Conservation (phyloP, 495 filamentous ascomycete species). For the Parachaetomium inaequale region DNA sequence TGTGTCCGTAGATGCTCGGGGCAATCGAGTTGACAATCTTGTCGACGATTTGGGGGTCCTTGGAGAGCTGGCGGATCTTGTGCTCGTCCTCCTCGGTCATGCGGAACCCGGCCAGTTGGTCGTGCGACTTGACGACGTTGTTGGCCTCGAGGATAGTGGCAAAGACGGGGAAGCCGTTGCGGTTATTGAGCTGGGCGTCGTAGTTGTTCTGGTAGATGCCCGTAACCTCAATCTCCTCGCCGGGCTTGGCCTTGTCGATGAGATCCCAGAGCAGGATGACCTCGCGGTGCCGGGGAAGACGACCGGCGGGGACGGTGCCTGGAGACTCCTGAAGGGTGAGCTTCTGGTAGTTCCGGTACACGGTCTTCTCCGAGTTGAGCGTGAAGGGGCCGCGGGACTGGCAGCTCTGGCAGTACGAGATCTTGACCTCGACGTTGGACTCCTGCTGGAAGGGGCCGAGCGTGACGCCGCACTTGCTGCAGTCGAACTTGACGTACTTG, state of each 20-base stretch:
- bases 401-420: constrained; percentile 95
- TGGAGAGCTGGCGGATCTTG: constrained; percentile 77
- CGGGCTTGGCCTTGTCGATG: constrained; percentile 94
- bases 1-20: constrained; percentile 95
- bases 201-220: constrained; percentile 99
- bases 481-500: constrained; percentile 97
- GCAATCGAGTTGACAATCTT: constrained; percentile 94
- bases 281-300: constrained; percentile 90
- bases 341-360: constrained; percentile 99
- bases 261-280: constrained; percentile 96
- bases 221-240: constrained; percentile 95
- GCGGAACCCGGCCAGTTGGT: constrained; percentile 95
- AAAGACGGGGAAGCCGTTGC: constrained; percentile 98
- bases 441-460: constrained; percentile 98
- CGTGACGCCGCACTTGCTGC: constrained; percentile 84
- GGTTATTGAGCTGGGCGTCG: constrained; percentile 95
- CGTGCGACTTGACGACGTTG: constrained; percentile 93
- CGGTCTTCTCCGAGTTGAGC: constrained; percentile 93
- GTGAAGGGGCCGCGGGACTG: constrained; percentile 95
- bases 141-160: constrained; percentile 97
- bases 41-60: constrained; percentile 89
- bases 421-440: constrained; percentile 90
- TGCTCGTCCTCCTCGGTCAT: constrained; percentile 95
- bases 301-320: constrained; percentile 93
- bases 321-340: constrained; percentile 96